phyloP scores from a whole-genome alignment of 345 rosid species.

The Clausena lansium region DNA sequence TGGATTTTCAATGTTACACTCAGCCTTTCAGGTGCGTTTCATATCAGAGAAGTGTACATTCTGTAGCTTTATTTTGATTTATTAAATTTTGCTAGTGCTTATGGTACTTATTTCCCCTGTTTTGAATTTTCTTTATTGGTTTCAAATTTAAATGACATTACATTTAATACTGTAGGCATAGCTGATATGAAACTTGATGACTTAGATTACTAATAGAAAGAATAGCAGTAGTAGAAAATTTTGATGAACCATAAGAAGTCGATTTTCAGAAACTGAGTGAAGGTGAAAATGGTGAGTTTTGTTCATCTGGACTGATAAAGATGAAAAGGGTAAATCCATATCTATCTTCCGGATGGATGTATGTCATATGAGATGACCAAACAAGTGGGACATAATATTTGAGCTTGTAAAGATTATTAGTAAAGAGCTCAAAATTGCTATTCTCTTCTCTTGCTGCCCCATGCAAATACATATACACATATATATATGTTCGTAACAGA shows the following conservation, averaged over 20 bases:
- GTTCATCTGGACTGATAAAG: background rate
- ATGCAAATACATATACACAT: too few relatives aligned
- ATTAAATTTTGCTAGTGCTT: background rate
- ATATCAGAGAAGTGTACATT: background rate
- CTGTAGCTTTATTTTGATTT: background rate
- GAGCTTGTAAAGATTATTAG: background rate
- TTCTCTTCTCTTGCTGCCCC: background rate
- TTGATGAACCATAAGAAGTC: background rate
- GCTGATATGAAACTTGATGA: conserved; percentile 3
- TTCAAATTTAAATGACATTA: background rate
- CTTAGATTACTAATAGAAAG: background rate
- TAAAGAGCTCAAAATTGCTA: background rate
- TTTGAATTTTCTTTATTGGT: background rate
- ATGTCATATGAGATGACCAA: background rate
- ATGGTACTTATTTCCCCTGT: background rate
- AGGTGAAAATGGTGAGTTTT: background rate
- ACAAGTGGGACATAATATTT: background rate
- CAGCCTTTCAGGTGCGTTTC: conserved; percentile 28
- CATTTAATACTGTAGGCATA: background rate
- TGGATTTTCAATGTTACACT: conserved; percentile 4
- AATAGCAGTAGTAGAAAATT: background rate
- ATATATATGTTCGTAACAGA: background rate
- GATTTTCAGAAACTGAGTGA: background rate
- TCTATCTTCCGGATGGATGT: background rate
- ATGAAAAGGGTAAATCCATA: background rate